phyloP scores from a whole-genome alignment of 768 basidiomycete genomes.

The Pisolithus marmoratus region DNA sequence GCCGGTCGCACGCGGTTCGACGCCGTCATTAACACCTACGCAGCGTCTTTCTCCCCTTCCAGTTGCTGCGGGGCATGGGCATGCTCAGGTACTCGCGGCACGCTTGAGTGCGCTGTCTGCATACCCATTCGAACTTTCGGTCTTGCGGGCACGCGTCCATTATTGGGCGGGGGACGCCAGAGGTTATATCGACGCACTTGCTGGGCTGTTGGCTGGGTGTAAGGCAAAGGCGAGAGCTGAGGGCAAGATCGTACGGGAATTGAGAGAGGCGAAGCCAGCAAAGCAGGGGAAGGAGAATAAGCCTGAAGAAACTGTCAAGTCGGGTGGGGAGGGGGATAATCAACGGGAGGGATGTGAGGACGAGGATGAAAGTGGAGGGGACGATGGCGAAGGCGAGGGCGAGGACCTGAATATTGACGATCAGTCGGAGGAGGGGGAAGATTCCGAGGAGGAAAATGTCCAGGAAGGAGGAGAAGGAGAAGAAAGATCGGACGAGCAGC shows the following conservation, averaged over 20 bases:
- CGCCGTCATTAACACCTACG: neutral
- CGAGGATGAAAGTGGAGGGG: neutral
- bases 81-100: neutral
- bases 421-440: neutral
- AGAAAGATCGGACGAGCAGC: constrained; percentile 1
- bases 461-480: constrained; percentile 1
- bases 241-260: constrained; percentile 12
- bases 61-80: neutral
- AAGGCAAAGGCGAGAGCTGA: constrained; percentile 41
- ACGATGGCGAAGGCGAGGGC: neutral
- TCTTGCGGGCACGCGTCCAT: constrained; percentile 67
- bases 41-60: neutral
- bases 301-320: neutral
- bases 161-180: constrained; percentile 82
- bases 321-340: neutral
- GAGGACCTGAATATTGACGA: neutral
- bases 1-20: too few relatives aligned
- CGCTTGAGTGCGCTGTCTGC: constrained; percentile 4
- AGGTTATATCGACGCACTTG: constrained; percentile 73
- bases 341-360: neutral
- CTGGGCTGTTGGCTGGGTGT: constrained; percentile 57
- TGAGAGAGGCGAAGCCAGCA: constrained; percentile 3
- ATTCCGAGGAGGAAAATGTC: neutral
- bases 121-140: constrained; percentile 48
- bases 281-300: neutral